A percentile compares a stretch with the other conserved stretches of the same genome.
These are phyloP conservation scores for Suillus hirtellus DNA, from an alignment of 768 basidiomycete species.

Conservation along the genomic window DNA sequence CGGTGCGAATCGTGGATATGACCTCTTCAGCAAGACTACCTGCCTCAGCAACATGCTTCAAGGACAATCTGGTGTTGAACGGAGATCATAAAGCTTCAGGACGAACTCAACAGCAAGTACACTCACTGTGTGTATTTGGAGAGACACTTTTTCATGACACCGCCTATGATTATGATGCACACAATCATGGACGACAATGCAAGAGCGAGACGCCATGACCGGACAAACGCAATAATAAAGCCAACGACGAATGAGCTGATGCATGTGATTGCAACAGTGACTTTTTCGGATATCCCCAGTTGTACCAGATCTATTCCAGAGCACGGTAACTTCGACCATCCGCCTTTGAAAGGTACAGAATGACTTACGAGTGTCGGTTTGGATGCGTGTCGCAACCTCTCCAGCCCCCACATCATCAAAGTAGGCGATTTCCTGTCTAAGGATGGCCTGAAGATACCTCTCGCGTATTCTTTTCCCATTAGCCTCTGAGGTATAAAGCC, in stretches of 20 bases:
- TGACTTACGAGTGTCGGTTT: conserved; percentile 17
- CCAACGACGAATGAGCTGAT: conserved; percentile 47
- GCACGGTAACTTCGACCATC: background rate
- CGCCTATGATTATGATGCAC: conserved; percentile 48
- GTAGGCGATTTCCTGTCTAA: conserved; percentile 56
- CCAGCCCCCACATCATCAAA: conserved; percentile 49
- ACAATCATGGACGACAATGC: conserved; percentile 51
- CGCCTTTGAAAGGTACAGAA: background rate
- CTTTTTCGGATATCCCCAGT: conserved; percentile 55
- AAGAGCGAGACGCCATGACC: conserved; percentile 49
- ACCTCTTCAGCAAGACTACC: conserved; percentile 60
- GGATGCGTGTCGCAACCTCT: conserved; percentile 57
- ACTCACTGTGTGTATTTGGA: conserved; percentile 31
- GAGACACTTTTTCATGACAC: conserved; percentile 38
- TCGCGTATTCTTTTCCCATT: conserved; percentile 52
- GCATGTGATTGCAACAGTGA: conserved; percentile 39
- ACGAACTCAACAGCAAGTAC: background rate
- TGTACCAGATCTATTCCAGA: conserved; percentile 42
- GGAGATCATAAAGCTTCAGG: background rate
- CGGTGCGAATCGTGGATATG: conserved; percentile 54
- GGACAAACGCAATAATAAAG: conserved; percentile 43
- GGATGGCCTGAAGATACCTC: conserved; percentile 45
- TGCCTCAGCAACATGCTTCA: conserved; percentile 46
- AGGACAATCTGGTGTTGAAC: conserved; percentile 29
- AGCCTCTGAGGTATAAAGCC: conserved; percentile 43